Base-by-base conservation (phyloP, 345 rosid species). In the Punica granatum region DNA sequence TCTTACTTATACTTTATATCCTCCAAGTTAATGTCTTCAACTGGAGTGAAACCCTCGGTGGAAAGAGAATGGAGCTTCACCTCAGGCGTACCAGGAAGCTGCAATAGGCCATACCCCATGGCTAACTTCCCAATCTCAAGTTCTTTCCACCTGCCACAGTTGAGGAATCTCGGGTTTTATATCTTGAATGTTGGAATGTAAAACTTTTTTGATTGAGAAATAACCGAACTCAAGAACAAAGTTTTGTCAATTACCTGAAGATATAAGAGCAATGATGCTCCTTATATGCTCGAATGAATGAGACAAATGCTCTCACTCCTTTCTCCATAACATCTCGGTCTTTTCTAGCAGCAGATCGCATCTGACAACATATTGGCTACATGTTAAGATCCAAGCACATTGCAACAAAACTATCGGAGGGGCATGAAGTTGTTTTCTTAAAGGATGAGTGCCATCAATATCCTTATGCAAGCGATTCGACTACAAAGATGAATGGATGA, bases 271-370 rank as follows among this genome's bases (percentile, higher is more conserved):
- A 89, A 48, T 85, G 89, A 83, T 93, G 97, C 76, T 90, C 96
- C 72, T 93, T 93, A 68, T 93, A 93, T 54, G 92, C 96, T 72
- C 91, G 92, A 61, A 93, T 77, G 76, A 68, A 85, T 25, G 97
- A 94, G 74, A 94, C 97, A 85, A 91, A 94, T 37, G 97, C 99
- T 75, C 84, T 88, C 8, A 83, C 75, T 75, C 96, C 96, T 75
- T 89, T 94, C 80, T 89, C 96, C 92, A 94, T 85, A 72, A 94
- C 91, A 79, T 85, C 90, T 15, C 96, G 82, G 66, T 91, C 96
- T 74, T 80, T 83, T 76, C 36, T 83, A 32, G 97, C 96, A 60
- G 84, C 83, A 69, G 87, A 69, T 13, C 91, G 82, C 68, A 91
- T 79, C 97, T 89, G 73, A 78, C 1, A 59, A 70, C 77, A 75